These are phyloP conservation scores for Rhododendron ferrugineum DNA, from an alignment of 148 eudicot species.

Conservation along the genomic window DNA sequence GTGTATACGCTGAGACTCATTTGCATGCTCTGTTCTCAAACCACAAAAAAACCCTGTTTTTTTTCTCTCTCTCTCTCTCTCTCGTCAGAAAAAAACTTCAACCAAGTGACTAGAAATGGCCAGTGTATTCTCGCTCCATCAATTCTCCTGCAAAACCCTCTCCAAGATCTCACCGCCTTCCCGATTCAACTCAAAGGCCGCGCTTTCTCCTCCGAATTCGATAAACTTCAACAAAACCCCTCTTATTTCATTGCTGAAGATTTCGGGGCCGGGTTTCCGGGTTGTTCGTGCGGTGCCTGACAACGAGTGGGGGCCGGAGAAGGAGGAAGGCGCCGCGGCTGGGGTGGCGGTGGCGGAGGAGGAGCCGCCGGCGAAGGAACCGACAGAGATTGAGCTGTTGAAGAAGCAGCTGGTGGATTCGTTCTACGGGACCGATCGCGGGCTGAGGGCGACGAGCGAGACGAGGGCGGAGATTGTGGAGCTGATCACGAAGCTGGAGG, in stretches of 20 bases:
- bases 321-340: conserved; percentile 1
- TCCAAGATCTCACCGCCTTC: conserved; percentile 12
- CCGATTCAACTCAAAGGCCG: conserved; percentile 18
- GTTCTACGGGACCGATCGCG: conserved; percentile 78
- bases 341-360: conserved; percentile 35
- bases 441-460: conserved; percentile 68
- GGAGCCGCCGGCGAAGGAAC: conserved; percentile 16
- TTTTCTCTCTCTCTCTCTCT: not conserved
- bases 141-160: conserved; percentile 20
- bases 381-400: conserved; percentile 39
- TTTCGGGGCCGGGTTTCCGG: not conserved
- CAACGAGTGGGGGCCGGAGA: conserved; percentile 31
- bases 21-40: not conserved
- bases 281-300: conserved; percentile 26
- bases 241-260: not conserved
- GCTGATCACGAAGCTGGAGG: conserved; percentile 72
- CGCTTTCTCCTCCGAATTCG: conserved; percentile 2
- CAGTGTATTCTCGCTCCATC: conserved; percentile 25
- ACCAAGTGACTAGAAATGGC: conserved; percentile 30
- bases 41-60: not conserved
- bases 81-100: not conserved
- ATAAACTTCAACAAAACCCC: not conserved
- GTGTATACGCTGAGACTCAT: not conserved
- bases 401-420: conserved; percentile 61
- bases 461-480: conserved; percentile 82